A percentile compares a stretch with the other conserved stretches of the same genome.
Evolutionary conservation across 352 stramenopile species (phyloP).

Genomic region (Phytophthora nicotianae): DNA sequence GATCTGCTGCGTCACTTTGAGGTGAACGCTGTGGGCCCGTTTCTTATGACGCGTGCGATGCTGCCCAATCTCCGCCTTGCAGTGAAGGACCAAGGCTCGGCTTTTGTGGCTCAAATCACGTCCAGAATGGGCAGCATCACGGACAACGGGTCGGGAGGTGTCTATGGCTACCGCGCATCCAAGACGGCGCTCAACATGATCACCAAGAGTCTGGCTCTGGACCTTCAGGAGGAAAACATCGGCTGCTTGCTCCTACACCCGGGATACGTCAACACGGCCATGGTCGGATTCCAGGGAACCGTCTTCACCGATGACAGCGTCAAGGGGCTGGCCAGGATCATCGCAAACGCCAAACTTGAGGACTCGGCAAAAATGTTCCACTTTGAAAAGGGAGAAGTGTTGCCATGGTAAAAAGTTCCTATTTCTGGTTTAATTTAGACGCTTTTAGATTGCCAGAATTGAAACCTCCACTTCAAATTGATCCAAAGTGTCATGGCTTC

Average conservation of each 20-base stretch:
- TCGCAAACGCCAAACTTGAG: slow-evolving; percentile 39
- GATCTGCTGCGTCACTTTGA: slow-evolving; percentile 65
- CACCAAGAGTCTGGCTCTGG: slow-evolving; percentile 53
- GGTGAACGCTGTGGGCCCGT: slow-evolving; percentile 64
- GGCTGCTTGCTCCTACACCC: slow-evolving; percentile 61
- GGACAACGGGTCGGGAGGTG: slow-evolving; percentile 33
- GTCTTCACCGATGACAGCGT: slow-evolving; percentile 48
- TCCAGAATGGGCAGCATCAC: slow-evolving; percentile 51
- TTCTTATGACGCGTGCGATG: slow-evolving; percentile 63
- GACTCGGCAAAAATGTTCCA: slow-evolving; percentile 55
- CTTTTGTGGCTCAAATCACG: slow-evolving; percentile 56
- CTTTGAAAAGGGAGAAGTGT: slow-evolving; percentile 44
- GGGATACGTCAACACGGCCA: slow-evolving; percentile 66
- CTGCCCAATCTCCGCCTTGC: slow-evolving; percentile 53
- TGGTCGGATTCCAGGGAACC: slow-evolving; percentile 44
- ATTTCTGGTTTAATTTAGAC: neutral
- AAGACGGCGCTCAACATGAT: slow-evolving; percentile 86
- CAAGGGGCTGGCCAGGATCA: slow-evolving; percentile 43
- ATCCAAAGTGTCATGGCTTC: slow-evolving; percentile 5
- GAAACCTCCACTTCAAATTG: slow-evolving; percentile 19
- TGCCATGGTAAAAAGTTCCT: slow-evolving; percentile 44
- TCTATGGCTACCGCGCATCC: slow-evolving; percentile 78
- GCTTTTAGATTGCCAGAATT: neutral
- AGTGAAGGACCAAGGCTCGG: slow-evolving; percentile 28
- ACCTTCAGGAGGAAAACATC: slow-evolving; percentile 58